phyloP scores from a whole-genome alignment of 2,329 filamentous ascomycete genomes.

The Penicillium sp. region DNA sequence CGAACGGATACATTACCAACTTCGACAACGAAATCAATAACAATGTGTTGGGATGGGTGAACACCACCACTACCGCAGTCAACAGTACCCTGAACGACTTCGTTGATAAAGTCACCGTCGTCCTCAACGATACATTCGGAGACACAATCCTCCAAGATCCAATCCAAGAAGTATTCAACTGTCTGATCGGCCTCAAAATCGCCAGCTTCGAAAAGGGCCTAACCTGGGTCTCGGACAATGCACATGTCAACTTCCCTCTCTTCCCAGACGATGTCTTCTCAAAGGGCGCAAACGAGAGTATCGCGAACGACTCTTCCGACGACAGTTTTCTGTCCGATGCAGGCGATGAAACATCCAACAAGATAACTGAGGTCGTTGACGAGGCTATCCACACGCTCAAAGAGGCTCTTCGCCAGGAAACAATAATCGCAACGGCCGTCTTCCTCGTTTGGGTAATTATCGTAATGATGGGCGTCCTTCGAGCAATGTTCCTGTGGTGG shows the following conservation, averaged over 20 bases:
- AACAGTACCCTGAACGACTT: constrained; percentile 85
- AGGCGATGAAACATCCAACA: constrained; percentile 71
- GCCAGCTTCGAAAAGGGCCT: constrained; percentile 80
- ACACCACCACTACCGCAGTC: constrained; percentile 75
- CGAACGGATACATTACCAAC: constrained; percentile 69
- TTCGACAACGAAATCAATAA: constrained; percentile 75
- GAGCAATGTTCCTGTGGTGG: constrained; percentile 63
- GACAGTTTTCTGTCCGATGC: constrained; percentile 77
- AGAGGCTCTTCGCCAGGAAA: constrained; percentile 70
- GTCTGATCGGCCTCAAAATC: constrained; percentile 85
- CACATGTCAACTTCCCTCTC: constrained; percentile 76
- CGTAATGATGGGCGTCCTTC: constrained; percentile 69
- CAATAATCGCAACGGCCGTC: constrained; percentile 74
- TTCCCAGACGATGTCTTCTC: constrained; percentile 83
- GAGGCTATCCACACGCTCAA: constrained; percentile 68
- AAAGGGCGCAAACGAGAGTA: constrained; percentile 65
- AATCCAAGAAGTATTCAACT: constrained; percentile 77
- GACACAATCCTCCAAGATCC: constrained; percentile 77
- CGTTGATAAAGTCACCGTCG: constrained; percentile 71
- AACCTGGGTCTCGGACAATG: constrained; percentile 90
- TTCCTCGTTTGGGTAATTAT: constrained; percentile 77
- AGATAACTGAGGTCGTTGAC: constrained; percentile 74
- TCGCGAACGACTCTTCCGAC: constrained; percentile 52
- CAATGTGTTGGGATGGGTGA: constrained; percentile 84
- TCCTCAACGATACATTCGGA: constrained; percentile 76